Conservation (phyloP, 192 early-diverging fungal species). For the Podila epigama region DNA sequence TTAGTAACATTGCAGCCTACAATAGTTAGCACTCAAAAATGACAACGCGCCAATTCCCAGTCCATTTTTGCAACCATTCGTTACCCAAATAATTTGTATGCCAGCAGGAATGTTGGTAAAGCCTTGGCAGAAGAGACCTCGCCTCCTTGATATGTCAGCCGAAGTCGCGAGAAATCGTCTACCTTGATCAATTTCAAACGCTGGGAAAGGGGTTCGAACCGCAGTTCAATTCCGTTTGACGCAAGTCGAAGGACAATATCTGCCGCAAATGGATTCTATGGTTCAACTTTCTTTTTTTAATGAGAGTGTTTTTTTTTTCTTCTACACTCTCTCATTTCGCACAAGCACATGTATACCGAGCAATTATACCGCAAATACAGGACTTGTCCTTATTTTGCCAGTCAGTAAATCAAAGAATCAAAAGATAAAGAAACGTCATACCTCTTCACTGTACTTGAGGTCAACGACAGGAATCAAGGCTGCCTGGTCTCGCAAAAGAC, state of each 20-base stretch:
- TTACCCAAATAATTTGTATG: conserved; percentile 78
- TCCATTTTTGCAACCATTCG: not conserved
- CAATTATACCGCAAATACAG: too few species aligned
- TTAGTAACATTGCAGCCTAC: too few species aligned
- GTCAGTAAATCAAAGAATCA: too few species aligned
- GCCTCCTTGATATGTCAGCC: conserved; percentile 61
- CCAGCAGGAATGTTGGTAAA: conserved; percentile 69
- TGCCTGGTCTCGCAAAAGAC: conserved; percentile 58
- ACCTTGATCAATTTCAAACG: conserved; percentile 70
- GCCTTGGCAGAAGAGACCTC: conserved; percentile 70
- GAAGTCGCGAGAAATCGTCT: conserved; percentile 62
- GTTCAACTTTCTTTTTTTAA: too few species aligned
- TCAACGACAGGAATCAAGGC: conserved; percentile 64
- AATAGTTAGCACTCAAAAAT: too few species aligned
- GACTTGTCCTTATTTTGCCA: too few species aligned
- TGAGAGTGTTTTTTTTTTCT: too few species aligned
- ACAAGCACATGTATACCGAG: too few species aligned
- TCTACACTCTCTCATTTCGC: too few species aligned
- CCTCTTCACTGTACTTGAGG: conserved; percentile 68
- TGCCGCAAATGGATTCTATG: conserved; percentile 53
- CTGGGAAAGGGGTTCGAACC: conserved; percentile 64
- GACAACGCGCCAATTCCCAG: too few species aligned
- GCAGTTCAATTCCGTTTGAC: conserved; percentile 61
- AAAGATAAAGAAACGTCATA: conserved; percentile 18
- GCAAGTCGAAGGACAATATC: conserved; percentile 51